Evolutionary conservation across 257 asterid species (phyloP).

Genomic region (Solanum chilense): DNA sequence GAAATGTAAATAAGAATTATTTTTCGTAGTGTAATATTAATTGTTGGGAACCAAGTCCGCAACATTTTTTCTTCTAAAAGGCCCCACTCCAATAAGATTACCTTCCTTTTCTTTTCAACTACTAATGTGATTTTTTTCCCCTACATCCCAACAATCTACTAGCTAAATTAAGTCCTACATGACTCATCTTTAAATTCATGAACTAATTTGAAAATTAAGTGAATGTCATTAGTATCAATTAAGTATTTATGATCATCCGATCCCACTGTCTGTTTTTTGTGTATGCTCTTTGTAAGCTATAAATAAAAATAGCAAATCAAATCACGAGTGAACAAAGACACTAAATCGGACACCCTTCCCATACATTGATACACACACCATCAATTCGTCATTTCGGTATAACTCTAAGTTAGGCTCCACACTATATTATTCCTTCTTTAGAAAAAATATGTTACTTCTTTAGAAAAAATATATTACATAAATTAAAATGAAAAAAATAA

Average conservation of each 20-base stretch:
- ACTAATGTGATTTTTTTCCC: neutral
- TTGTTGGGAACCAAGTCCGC: neutral
- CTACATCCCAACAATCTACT: neutral
- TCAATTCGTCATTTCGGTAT: neutral
- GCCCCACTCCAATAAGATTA: neutral
- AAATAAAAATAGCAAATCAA: neutral
- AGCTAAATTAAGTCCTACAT: neutral
- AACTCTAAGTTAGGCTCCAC: neutral
- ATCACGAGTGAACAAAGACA: neutral
- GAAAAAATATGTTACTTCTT: no score
- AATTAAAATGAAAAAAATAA: rapidly evolving
- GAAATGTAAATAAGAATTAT: no score
- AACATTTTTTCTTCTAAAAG: neutral
- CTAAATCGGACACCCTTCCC: rapidly evolving
- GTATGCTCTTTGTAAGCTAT: neutral
- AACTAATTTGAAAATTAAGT: neutral
- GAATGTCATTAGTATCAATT: neutral
- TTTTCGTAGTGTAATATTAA: neutral
- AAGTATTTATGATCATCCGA: neutral
- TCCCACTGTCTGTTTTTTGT: neutral
- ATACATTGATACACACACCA: no score
- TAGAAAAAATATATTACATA: neutral
- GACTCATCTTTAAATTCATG: neutral
- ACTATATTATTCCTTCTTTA: no score
- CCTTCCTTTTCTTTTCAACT: neutral